phyloP scores from a whole-genome alignment of 768 basidiomycete species.

The Tulasnella sp. region DNA sequence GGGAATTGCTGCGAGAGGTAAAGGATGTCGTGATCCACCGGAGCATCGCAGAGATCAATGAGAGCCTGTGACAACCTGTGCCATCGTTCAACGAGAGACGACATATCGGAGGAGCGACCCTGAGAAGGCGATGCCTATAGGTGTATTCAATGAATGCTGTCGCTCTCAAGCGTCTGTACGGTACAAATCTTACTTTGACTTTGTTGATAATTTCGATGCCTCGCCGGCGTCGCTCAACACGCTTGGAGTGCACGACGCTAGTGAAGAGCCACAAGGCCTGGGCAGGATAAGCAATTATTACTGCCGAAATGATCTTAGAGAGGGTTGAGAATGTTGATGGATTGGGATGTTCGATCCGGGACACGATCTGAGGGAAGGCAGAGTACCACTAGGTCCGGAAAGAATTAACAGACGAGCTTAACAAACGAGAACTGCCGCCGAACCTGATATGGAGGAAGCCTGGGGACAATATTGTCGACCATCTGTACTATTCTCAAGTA shows the following conservation, averaged over 20 bases:
- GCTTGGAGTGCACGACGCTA: constrained; percentile 79
- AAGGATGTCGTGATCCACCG: constrained; percentile 40
- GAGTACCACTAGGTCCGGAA: constrained; percentile 68
- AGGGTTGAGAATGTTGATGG: constrained; percentile 52
- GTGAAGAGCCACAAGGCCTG: constrained; percentile 92
- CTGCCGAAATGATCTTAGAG: constrained; percentile 54
- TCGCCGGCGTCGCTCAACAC: constrained; percentile 48
- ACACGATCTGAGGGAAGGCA: constrained; percentile 94
- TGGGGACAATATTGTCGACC: constrained; percentile 48
- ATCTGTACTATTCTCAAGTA: constrained; percentile 52
- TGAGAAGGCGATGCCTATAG: background rate
- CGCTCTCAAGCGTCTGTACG: background rate
- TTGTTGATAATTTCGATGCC: constrained; percentile 52
- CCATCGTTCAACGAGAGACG: constrained; percentile 47
- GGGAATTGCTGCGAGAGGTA: constrained; percentile 46
- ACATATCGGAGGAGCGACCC: background rate
- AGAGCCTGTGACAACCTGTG: constrained; percentile 61
- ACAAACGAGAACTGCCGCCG: background rate
- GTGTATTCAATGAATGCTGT: background rate
- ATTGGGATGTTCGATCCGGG: constrained; percentile 75
- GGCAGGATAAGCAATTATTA: constrained; percentile 77
- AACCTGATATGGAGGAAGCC: constrained; percentile 66
- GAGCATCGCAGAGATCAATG: constrained; percentile 55
- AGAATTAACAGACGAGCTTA: background rate
- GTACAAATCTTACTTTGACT: constrained; percentile 42